A percentile compares a stretch with the other conserved stretches of the same genome.
phyloP scores from a whole-genome alignment of 2,329 filamentous ascomycete genomes.

The Aspergillus unguis region DNA sequence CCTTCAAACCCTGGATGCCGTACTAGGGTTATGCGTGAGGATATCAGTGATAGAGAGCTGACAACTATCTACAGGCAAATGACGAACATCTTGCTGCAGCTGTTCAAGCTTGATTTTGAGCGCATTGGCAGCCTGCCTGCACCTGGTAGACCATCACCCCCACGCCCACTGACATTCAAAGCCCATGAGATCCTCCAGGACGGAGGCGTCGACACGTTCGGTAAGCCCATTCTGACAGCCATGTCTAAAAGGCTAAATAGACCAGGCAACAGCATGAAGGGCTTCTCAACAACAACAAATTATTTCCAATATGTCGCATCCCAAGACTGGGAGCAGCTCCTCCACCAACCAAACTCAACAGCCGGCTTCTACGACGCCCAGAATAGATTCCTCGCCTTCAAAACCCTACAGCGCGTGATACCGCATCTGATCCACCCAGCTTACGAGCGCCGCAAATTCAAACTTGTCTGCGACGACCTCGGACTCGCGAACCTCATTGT shows the following conservation, averaged over 20 bases:
- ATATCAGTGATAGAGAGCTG: constrained; percentile 26
- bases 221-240: constrained; percentile 17
- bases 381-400: constrained; percentile 29
- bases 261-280: constrained; percentile 24
- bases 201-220: constrained; percentile 31
- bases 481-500: constrained; percentile 39
- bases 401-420: constrained; percentile 27
- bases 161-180: constrained; percentile 34
- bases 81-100: constrained; percentile 28
- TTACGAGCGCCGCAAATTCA: constrained; percentile 32
- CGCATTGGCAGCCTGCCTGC: constrained; percentile 27
- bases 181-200: constrained; percentile 29
- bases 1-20: no score
- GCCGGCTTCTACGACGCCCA: constrained; percentile 25
- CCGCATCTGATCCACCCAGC: constrained; percentile 22
- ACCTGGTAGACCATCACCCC: constrained; percentile 11
- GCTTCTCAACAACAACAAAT: constrained; percentile 30
- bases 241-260: constrained; percentile 9
- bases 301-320: constrained; percentile 33
- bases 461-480: constrained; percentile 40
- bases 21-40: constrained; percentile 41
- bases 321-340: constrained; percentile 36
- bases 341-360: constrained; percentile 34
- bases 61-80: constrained; percentile 27
- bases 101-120: constrained; percentile 31